Percentiles rank a stretch among this genome's conserved stretches.
These are phyloP conservation scores for Fusarium tanahbumbuense DNA, from an alignment of 2,329 filamentous ascomycete genomes.

Conservation along the genomic window DNA sequence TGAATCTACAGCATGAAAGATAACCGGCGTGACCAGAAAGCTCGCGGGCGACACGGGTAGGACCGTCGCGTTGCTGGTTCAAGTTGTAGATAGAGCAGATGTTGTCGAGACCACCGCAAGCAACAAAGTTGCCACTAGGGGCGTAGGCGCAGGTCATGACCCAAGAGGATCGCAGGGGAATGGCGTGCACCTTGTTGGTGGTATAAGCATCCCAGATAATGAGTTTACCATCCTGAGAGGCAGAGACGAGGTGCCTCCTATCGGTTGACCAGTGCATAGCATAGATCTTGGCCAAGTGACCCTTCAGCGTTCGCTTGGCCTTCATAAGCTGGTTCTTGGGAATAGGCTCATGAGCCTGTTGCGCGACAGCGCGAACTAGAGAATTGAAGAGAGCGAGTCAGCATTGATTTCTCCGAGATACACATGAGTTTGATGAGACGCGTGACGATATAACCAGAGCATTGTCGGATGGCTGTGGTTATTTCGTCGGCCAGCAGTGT, in stretches of 20 bases:
- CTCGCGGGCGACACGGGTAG: constrained; percentile 93
- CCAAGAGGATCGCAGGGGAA: constrained; percentile 96
- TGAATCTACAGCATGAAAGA: constrained; percentile 97
- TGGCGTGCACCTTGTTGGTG: constrained; percentile 99
- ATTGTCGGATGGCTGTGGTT: background rate
- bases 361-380: constrained; percentile 89
- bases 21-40: constrained; percentile 97
- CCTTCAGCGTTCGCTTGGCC: constrained; percentile 95
- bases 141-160: constrained; percentile 99
- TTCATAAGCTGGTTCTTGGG: constrained; percentile 95
- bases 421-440: background rate
- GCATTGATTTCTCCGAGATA: constrained; percentile 28
- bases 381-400: constrained; percentile 38
- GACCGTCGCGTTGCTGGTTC: constrained; percentile 93
- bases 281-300: constrained; percentile 98
- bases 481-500: constrained; percentile 1
- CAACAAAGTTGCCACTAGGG: constrained; percentile 97
- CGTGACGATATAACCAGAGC: background rate
- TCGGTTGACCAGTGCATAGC: constrained; percentile 99
- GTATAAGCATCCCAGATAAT: constrained; percentile 99
- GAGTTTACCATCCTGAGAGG: constrained; percentile 98
- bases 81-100: constrained; percentile 99
- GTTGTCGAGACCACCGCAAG: constrained; percentile 98
- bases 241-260: constrained; percentile 94
- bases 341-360: constrained; percentile 90